Evolutionary conservation across 2,329 filamentous ascomycete species (phyloP).

Genomic region (Alternaria novae-zelandiae): DNA sequence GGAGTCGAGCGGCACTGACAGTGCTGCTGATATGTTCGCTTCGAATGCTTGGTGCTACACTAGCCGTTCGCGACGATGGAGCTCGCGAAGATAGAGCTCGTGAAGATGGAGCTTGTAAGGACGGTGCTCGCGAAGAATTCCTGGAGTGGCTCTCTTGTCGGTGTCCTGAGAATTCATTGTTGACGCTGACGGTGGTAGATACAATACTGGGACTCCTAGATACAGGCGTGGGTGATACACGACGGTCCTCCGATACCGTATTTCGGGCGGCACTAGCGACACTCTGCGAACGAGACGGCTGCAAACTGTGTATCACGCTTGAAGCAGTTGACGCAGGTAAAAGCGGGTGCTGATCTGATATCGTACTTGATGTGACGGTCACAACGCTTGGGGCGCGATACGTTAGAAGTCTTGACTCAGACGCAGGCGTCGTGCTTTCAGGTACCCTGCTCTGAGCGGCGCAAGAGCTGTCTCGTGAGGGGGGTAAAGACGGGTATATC

Average conservation of each 20-base stretch:
- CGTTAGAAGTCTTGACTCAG: background rate
- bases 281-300: background rate
- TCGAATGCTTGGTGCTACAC: background rate
- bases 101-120: rapidly evolving
- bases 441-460: too few relatives aligned
- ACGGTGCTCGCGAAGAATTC: rapidly evolving
- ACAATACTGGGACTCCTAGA: background rate
- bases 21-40: background rate
- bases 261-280: background rate
- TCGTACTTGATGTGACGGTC: background rate
- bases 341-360: background rate
- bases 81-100: background rate
- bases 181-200: rapidly evolving
- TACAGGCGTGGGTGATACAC: rapidly evolving
- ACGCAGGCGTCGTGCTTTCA: too few relatives aligned
- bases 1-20: background rate
- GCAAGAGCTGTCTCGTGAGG: too few relatives aligned
- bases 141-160: background rate
- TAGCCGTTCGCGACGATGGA: background rate
- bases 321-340: background rate
- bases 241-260: rapidly evolving
- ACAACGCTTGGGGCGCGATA: background rate
- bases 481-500: too few relatives aligned
- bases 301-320: background rate
- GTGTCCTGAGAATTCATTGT: rapidly evolving